Conservation (phyloP, 2,329 filamentous ascomycete species). For the Epichloe sp. region DNA sequence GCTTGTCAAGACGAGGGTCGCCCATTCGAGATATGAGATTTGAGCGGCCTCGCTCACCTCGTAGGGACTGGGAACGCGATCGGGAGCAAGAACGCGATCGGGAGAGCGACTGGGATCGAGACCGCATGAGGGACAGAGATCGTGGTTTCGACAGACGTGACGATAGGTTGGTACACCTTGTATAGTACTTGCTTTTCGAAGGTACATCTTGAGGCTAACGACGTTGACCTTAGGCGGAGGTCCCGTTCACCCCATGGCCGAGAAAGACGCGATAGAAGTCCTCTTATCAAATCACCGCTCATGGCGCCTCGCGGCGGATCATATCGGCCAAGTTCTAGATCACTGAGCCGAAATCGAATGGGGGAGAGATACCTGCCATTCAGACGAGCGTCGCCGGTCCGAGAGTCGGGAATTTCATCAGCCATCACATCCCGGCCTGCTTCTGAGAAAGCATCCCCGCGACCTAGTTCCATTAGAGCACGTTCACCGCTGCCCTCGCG, state of each 20-base stretch:
- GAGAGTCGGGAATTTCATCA: conserved; percentile 37
- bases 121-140: conserved; percentile 17
- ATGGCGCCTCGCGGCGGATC: conserved; percentile 26
- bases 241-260: conserved; percentile 41
- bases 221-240: conserved; percentile 28
- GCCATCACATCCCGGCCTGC: conserved; percentile 36
- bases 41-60: conserved; percentile 25
- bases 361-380: conserved; percentile 29
- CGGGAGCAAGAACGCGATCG: conserved; percentile 20
- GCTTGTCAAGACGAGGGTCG: conserved; percentile 23
- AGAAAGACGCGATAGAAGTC: conserved; percentile 28
- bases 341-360: conserved; percentile 29
- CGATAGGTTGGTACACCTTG: conserved; percentile 18
- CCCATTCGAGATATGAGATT: conserved; percentile 23
- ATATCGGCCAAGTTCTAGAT: conserved; percentile 41
- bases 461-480: conserved; percentile 30
- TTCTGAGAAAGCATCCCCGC: conserved; percentile 41
- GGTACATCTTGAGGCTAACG: conserved; percentile 9
- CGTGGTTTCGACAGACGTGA: conserved; percentile 28
- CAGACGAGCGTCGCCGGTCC: conserved; percentile 34
- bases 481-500: conserved; percentile 35
- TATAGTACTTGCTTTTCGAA: not conserved
- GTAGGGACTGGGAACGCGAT: conserved; percentile 23
- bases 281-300: conserved; percentile 16
- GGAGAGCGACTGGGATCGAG: conserved; percentile 18